A percentile compares a stretch with the other conserved stretches of the same genome.
Conservation (phyloP, 2,329 filamentous ascomycete genomes). For the Drechslerella coelobrocha region DNA sequence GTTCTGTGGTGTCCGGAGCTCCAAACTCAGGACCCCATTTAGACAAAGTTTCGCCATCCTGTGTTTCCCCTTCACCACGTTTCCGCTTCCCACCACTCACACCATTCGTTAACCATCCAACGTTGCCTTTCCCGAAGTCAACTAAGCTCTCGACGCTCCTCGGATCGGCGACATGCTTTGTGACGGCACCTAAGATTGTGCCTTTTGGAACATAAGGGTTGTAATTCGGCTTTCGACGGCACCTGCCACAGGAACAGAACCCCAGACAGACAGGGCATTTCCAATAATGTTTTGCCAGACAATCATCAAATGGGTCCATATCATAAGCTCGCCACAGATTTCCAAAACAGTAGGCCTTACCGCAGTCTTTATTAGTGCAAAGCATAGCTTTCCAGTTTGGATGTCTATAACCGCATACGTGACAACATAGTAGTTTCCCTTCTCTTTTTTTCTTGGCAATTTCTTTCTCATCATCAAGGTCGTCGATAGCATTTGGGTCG, state of each 20-base stretch:
- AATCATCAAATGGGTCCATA: slow-evolving; percentile 76
- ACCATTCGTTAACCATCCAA: slow-evolving; percentile 75
- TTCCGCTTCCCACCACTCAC: slow-evolving; percentile 57
- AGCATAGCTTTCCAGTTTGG: slow-evolving; percentile 83
- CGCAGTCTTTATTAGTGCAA: slow-evolving; percentile 74
- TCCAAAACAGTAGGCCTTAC: slow-evolving; percentile 87
- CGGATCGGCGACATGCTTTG: slow-evolving; percentile 84
- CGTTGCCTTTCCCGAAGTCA: slow-evolving; percentile 87
- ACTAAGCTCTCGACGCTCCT: slow-evolving; percentile 89
- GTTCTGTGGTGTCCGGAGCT: slow-evolving; percentile 31
- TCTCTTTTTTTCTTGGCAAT: slow-evolving; percentile 61
- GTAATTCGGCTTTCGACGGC: slow-evolving; percentile 72
- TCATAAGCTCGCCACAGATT: slow-evolving; percentile 90
- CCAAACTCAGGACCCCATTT: slow-evolving; percentile 43
- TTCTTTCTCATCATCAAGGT: slow-evolving; percentile 63
- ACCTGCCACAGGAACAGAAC: slow-evolving; percentile 85
- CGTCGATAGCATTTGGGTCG: slow-evolving; percentile 61
- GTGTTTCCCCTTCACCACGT: slow-evolving; percentile 54
- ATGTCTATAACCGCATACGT: slow-evolving; percentile 82
- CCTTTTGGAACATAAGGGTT: slow-evolving; percentile 84
- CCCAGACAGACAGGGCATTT: slow-evolving; percentile 84
- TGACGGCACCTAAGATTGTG: slow-evolving; percentile 88
- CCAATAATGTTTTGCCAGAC: slow-evolving; percentile 80
- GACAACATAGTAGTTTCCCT: slow-evolving; percentile 70
- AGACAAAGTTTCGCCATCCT: slow-evolving; percentile 21